Conservation (phyloP, 2,329 filamentous ascomycete genomes). For the Monosporascus sp. region DNA sequence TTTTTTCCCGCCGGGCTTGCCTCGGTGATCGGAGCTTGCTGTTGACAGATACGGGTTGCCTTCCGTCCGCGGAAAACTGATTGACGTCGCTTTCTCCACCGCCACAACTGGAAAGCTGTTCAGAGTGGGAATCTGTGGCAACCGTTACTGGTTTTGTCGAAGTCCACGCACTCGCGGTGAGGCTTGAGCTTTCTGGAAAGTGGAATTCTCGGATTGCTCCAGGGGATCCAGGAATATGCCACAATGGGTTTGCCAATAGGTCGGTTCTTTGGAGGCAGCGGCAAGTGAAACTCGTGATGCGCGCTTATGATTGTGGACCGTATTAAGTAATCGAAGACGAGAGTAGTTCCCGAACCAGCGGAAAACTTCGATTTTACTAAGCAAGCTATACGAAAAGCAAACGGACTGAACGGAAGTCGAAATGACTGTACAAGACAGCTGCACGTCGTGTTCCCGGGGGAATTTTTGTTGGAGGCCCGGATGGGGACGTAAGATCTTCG, state of each 20-base stretch:
- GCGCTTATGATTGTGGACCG: slow-evolving; percentile 10
- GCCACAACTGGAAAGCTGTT: background rate
- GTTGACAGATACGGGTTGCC: background rate
- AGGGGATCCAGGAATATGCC: background rate
- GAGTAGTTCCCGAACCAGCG: slow-evolving; percentile 23
- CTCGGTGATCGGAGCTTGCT: background rate
- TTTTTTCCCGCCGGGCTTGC: background rate
- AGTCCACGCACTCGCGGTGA: background rate
- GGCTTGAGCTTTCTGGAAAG: background rate
- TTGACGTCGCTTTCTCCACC: background rate
- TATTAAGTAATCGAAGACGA: slow-evolving; percentile 9
- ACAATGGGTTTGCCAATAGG: background rate
- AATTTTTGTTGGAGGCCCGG: background rate
- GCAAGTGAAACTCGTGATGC: slow-evolving; percentile 1
- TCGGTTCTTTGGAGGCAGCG: background rate
- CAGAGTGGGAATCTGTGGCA: background rate
- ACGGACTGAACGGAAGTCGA: slow-evolving; percentile 13
- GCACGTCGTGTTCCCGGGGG: background rate
- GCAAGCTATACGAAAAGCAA: no score
- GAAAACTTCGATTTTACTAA: slow-evolving; percentile 18
- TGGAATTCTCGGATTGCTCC: background rate
- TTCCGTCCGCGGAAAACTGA: background rate
- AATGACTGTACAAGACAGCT: background rate
- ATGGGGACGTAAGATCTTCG: background rate
- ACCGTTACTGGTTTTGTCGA: background rate